A percentile compares a stretch with the other conserved stretches of the same genome.
Evolutionary conservation across 768 basidiomycete genomes (phyloP).

Genomic region (Albatrellus ellisii): DNA sequence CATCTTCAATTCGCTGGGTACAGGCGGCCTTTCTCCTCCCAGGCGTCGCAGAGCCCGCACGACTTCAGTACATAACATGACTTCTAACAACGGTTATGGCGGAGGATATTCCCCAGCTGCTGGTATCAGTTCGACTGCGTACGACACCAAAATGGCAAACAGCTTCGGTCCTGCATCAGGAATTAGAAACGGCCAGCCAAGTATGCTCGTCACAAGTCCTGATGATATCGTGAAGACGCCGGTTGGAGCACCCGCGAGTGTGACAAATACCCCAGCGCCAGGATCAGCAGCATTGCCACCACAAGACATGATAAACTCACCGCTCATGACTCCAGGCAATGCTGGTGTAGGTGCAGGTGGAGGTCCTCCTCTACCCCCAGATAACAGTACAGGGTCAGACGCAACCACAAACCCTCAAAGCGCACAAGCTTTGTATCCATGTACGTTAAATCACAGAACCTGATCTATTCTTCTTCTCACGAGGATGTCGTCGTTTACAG

Average conservation of each 20-base stretch:
- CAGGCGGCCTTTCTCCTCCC: slow-evolving; percentile 74
- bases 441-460: slow-evolving; percentile 25
- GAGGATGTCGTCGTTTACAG: slow-evolving; percentile 28
- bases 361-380: slow-evolving; percentile 16
- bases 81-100: slow-evolving; percentile 46
- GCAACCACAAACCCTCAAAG: slow-evolving; percentile 43
- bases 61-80: slow-evolving; percentile 51
- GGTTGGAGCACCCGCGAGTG: slow-evolving; percentile 5
- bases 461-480: neutral
- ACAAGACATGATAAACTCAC: slow-evolving; percentile 43
- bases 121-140: slow-evolving; percentile 57
- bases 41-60: slow-evolving; percentile 54
- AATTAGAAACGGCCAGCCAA: slow-evolving; percentile 29
- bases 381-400: slow-evolving; percentile 21
- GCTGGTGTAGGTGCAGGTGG: slow-evolving; percentile 49
- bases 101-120: slow-evolving; percentile 46
- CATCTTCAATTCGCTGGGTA: slow-evolving; percentile 80
- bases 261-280: slow-evolving; percentile 12
- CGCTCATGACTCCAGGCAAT: slow-evolving; percentile 46
- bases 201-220: slow-evolving; percentile 30
- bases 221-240: slow-evolving; percentile 28
- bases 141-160: slow-evolving; percentile 49
- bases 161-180: slow-evolving; percentile 26
- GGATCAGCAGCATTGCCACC: slow-evolving; percentile 25
- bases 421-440: slow-evolving; percentile 84